Percentiles rank a stretch among this genome's conserved stretches.
Evolutionary conservation across 1,284 basidiomycete genomes (phyloP).

Genomic region (Ustilago shanxiensis): DNA sequence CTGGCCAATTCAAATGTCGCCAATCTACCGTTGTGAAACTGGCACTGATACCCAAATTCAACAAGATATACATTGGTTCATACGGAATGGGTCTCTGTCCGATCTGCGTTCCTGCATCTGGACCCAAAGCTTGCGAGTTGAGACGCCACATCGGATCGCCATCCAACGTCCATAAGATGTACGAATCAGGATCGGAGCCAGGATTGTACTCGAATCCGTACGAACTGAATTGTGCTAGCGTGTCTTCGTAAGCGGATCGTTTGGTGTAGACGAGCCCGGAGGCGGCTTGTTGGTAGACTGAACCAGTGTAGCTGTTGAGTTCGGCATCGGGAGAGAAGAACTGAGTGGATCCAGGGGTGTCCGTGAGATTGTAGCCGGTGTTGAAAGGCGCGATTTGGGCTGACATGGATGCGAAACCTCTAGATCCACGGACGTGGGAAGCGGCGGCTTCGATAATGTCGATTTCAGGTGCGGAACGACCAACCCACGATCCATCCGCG

Average conservation of each 20-base stretch:
- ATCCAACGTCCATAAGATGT: conserved; percentile 58
- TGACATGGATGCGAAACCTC: conserved; percentile 62
- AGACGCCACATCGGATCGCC: conserved; percentile 71
- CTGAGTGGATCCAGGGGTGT: conserved; percentile 49
- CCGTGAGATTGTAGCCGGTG: conserved; percentile 71
- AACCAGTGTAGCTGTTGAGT: conserved; percentile 64
- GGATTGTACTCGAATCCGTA: conserved; percentile 77
- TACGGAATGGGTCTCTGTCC: conserved; percentile 81
- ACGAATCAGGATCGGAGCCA: conserved; percentile 32
- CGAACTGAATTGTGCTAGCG: conserved; percentile 32
- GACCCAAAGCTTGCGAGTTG: conserved; percentile 78
- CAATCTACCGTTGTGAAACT: conserved; percentile 54
- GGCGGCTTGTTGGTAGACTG: conserved; percentile 65
- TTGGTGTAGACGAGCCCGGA: conserved; percentile 63
- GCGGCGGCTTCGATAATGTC: conserved; percentile 80
- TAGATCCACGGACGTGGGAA: conserved; percentile 42
- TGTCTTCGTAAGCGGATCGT: conserved; percentile 55
- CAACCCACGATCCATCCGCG: conserved; percentile 60
- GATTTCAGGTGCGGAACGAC: conserved; percentile 85
- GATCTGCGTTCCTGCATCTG: conserved; percentile 78
- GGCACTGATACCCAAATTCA: conserved; percentile 61
- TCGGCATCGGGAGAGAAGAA: conserved; percentile 36
- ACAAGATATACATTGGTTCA: conserved; percentile 62
- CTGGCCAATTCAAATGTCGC: conserved; percentile 30
- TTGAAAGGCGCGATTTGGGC: conserved; percentile 66